Conservation (phyloP, 2,329 filamentous ascomycete species). For the Penicillium crustosum region DNA sequence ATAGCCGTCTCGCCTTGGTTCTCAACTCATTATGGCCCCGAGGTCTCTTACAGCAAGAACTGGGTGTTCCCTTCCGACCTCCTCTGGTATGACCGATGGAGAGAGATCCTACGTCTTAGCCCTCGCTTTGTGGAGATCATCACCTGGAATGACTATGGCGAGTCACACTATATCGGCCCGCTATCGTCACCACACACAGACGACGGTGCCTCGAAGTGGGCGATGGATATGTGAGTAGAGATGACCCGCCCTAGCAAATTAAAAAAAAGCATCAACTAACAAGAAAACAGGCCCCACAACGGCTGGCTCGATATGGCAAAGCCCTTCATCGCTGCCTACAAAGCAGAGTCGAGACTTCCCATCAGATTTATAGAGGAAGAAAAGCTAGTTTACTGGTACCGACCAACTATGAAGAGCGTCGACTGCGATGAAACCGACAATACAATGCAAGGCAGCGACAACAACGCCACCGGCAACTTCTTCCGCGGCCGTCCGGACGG, state of each 20-base stretch:
- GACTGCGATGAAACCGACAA: constrained; percentile 56
- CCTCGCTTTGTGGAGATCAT: constrained; percentile 52
- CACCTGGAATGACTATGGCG: constrained; percentile 56
- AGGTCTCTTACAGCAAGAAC: constrained; percentile 52
- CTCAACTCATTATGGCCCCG: constrained; percentile 50
- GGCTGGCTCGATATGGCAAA: constrained; percentile 57
- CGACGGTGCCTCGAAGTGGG: constrained; percentile 50
- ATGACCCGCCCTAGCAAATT: neutral
- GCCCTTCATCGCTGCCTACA: constrained; percentile 56
- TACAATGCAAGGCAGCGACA: constrained; percentile 44
- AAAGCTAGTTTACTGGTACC: constrained; percentile 58
- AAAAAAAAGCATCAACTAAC: constrained; percentile 1
- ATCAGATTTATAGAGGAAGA: constrained; percentile 48
- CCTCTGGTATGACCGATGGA: constrained; percentile 48
- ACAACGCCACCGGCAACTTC: constrained; percentile 53
- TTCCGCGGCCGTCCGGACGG: constrained; percentile 54
- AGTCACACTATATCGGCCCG: constrained; percentile 57
- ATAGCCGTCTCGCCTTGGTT: constrained; percentile 53
- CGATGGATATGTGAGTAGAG: constrained; percentile 48
- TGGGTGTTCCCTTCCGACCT: constrained; percentile 51
- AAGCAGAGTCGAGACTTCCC: constrained; percentile 43
- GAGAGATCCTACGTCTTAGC: constrained; percentile 43
- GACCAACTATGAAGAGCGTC: constrained; percentile 48
- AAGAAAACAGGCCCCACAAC: constrained; percentile 45
- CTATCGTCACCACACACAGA: constrained; percentile 43